These are phyloP conservation scores for Teunomyces atbi DNA, from an alignment of 805 yeast species.

Conservation along the genomic window DNA sequence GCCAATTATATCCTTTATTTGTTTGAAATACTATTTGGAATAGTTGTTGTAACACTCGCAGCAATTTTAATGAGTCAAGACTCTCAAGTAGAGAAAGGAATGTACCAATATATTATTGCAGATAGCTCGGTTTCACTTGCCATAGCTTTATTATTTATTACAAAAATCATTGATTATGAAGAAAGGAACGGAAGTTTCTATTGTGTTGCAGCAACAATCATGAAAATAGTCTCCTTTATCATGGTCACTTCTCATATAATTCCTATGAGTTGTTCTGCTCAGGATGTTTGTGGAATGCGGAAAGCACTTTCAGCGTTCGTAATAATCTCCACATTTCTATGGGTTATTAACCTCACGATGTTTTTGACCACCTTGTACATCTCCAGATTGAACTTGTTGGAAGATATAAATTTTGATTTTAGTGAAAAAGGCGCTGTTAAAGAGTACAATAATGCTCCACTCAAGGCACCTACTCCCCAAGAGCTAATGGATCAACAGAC, in stretches of 20 bases:
- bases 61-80: conserved; percentile 27
- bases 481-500: conserved; percentile 6
- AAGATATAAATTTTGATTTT: conserved; percentile 33
- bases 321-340: conserved; percentile 37
- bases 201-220: conserved; percentile 31
- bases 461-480: background rate
- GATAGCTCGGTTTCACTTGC: conserved; percentile 31
- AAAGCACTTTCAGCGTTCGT: conserved; percentile 36
- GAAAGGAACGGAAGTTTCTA: conserved; percentile 41
- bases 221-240: conserved; percentile 36
- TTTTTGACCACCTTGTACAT: conserved; percentile 40
- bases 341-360: conserved; percentile 38
- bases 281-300: conserved; percentile 27
- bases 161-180: conserved; percentile 38
- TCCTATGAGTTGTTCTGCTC: conserved; percentile 21
- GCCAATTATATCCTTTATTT: conserved; percentile 28
- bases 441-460: conserved; percentile 7
- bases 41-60: conserved; percentile 26
- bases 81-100: conserved; percentile 16
- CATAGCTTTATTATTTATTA: conserved; percentile 34
- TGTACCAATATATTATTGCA: conserved; percentile 39
- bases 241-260: conserved; percentile 26
- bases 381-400: conserved; percentile 30
- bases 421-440: conserved; percentile 14
- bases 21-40: conserved; percentile 28